These are phyloP conservation scores for Boletus sp. DNA, from an alignment of 1,284 basidiomycete species.

Conservation along the genomic window DNA sequence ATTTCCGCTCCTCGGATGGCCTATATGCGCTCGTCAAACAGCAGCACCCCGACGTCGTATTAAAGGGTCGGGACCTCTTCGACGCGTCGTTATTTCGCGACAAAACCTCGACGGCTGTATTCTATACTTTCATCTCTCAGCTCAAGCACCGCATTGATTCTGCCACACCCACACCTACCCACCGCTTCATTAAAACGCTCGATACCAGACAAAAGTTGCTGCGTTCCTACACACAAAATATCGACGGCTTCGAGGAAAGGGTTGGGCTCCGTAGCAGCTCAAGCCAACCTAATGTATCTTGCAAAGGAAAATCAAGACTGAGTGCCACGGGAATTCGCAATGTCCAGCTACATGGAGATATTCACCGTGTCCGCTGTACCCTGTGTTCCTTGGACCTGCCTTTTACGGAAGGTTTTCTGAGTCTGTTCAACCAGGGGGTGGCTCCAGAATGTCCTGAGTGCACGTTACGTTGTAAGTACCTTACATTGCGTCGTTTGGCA, in stretches of 20 bases:
- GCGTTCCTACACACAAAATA: conserved; percentile 94
- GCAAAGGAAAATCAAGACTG: conserved; percentile 67
- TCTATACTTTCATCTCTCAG: conserved; percentile 93
- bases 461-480: conserved; percentile 65
- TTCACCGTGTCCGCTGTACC: conserved; percentile 85
- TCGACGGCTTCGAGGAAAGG: conserved; percentile 88
- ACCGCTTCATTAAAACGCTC: conserved; percentile 85
- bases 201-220: conserved; percentile 85
- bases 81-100: conserved; percentile 87
- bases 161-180: conserved; percentile 85
- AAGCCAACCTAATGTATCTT: conserved; percentile 52
- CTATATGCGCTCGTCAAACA: conserved; percentile 88
- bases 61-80: conserved; percentile 90
- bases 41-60: conserved; percentile 79
- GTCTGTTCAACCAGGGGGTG: conserved; percentile 65
- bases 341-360: conserved; percentile 91
- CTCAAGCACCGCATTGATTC: conserved; percentile 82
- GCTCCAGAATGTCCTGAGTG: conserved; percentile 88
- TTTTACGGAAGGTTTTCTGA: conserved; percentile 64
- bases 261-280: conserved; percentile 74
- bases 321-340: conserved; percentile 75
- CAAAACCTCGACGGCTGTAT: conserved; percentile 83
- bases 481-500: conserved; percentile 1
- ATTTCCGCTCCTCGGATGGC: conserved; percentile 88
- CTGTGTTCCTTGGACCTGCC: conserved; percentile 79